Evolutionary conservation across 176 grass and related monocot species (phyloP).

Genomic region (Cenchrus americanus): DNA sequence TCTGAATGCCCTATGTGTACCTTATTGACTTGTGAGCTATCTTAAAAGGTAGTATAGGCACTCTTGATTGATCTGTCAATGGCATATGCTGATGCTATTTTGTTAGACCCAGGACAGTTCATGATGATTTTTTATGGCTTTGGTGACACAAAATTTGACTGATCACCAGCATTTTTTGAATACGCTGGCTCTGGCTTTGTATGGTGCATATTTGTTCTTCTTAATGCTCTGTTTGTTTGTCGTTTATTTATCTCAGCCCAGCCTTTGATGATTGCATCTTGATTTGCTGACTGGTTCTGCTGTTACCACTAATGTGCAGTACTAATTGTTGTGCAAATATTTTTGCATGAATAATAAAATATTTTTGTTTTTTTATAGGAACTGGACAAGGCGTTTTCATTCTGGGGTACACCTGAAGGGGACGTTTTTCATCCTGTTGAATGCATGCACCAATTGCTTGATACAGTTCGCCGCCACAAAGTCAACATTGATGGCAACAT

Average conservation of each 20-base stretch:
- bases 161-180: not conserved
- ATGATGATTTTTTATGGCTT: conserved; percentile 19
- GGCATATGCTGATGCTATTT: not conserved
- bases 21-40: conserved; percentile 18
- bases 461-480: conserved; percentile 80
- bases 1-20: conserved; percentile 20
- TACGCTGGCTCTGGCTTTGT: not conserved
- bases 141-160: conserved; percentile 16
- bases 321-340: not conserved
- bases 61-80: conserved; percentile 26
- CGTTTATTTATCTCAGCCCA: conserved; percentile 16
- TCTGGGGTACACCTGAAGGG: conserved; percentile 87
- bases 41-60: not conserved
- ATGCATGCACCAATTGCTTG: conserved; percentile 96
- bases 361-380: conserved; percentile 56
- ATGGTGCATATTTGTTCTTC: not conserved
- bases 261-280: not conserved
- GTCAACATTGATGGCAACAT: conserved; percentile 98
- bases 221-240: conserved; percentile 12
- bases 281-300: conserved; percentile 5
- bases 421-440: conserved; percentile 81
- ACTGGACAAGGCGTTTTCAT: conserved; percentile 74
- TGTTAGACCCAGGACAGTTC: conserved; percentile 20
- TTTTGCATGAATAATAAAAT: conserved; percentile 38
- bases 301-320: conserved; percentile 7